Base-by-base conservation (phyloP, 2,329 filamentous ascomycete genomes). In the Colletotrichum lindemuthianum region DNA sequence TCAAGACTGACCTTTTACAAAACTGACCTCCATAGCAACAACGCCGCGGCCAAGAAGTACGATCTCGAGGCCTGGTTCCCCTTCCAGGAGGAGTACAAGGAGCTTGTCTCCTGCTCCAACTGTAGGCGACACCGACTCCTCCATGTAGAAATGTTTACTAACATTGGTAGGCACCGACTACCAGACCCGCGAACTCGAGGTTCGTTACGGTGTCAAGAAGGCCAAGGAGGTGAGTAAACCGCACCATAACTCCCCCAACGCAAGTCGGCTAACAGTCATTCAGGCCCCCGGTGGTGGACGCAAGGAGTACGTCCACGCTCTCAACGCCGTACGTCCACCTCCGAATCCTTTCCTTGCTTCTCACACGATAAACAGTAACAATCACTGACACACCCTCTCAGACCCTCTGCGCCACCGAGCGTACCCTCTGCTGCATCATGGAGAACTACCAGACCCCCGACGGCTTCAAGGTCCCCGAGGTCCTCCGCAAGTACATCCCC, bases 11-110 rank as follows among this genome's bases (percentile, higher is more conserved):
- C 15, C 9, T 24, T n/a, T 8, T 9, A 37, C 24, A 10, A 45
- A 11, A 15, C 58, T 60, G 36, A 61, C 52, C 11, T 1, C 2
- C 4, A 11, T 16, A 64, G 63, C 32, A 66, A 66, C 60, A 66
- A 94, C 71, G 91, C 91, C 2, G 90, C 90, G 4, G 84, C 92
- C 34, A 97, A 97, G 86, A 99, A 99, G 81, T 94, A 90, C 76
- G 96, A 99, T 74, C 85, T 99, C 24, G 96, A 99, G 77, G 95
- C 96, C 3, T 97, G 93, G 92, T 97, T 97, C 78, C 93, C 93
- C 13, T 96, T 92, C 84, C 94, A 98, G 78, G 91, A 91, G 72
- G 96, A 98, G 79, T 99, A 98, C 86, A 98, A 98, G 82, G 96
- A 98, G 81, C 87, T 99, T 34, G 96, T 98, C 54, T 97, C 92